Conservation (phyloP, 768 basidiomycete genomes). For the Mycena maculata region DNA sequence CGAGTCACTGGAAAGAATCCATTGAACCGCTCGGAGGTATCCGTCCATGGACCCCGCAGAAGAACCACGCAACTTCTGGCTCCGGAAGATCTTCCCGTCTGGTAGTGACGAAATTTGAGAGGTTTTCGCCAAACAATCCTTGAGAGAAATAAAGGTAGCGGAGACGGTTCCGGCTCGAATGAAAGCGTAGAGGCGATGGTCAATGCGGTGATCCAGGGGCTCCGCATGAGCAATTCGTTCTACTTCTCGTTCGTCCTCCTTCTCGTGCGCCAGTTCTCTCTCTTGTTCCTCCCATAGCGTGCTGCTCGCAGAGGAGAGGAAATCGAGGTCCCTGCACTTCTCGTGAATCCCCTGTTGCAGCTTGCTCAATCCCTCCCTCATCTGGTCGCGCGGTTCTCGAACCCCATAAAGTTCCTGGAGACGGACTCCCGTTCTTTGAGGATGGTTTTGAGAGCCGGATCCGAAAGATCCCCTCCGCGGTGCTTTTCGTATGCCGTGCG, state of each 20-base stretch:
- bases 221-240: slow-evolving; percentile 15
- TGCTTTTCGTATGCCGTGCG: slow-evolving; percentile 11
- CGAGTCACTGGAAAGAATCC: not conserved
- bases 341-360: not conserved
- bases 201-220: not conserved
- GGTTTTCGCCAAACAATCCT: not conserved
- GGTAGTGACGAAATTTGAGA: not conserved
- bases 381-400: not conserved
- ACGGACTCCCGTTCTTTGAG: slow-evolving; percentile 17
- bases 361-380: not conserved
- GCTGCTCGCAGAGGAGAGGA: not conserved
- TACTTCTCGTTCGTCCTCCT: slow-evolving; percentile 25
- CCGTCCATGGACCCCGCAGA: not conserved
- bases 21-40: slow-evolving; percentile 6
- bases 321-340: not conserved
- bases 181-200: not conserved
- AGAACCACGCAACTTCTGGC: not conserved
- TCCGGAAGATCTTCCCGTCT: not conserved
- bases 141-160: not conserved
- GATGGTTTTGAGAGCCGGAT: not conserved
- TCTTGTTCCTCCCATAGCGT: slow-evolving; percentile 27
- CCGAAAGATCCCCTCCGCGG: not conserved
- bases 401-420: slow-evolving; percentile 27
- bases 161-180: not conserved
- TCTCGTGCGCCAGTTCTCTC: slow-evolving; percentile 26